Evolutionary conservation across 2,329 filamentous ascomycete genomes (phyloP).

Genomic region (Thermochaetoides dissita): DNA sequence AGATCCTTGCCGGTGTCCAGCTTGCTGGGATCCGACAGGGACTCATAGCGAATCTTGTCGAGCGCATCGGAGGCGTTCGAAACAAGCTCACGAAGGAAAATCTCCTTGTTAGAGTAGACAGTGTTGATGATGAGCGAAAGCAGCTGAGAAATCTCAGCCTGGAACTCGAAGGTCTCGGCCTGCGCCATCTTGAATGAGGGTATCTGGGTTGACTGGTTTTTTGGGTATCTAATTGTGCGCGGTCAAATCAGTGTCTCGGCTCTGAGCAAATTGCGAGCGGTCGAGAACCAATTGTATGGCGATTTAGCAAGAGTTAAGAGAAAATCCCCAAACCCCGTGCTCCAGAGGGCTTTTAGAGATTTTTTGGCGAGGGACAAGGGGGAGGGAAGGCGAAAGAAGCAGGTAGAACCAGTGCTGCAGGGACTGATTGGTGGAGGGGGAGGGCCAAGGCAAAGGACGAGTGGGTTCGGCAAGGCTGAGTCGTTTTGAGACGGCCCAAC

Average conservation of each 20-base stretch:
- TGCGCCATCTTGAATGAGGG: slow-evolving; percentile 44
- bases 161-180: slow-evolving; percentile 95
- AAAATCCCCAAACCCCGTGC: background rate
- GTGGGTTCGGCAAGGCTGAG: too few species aligned
- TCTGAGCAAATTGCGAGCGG: background rate
- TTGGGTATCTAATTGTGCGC: slow-evolving; percentile 12
- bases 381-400: too few species aligned
- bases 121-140: slow-evolving; percentile 99
- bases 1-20: slow-evolving; percentile 96
- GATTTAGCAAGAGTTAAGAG: background rate
- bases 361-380: too few species aligned
- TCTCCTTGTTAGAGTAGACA: slow-evolving; percentile 99
- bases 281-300: background rate
- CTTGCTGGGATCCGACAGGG: slow-evolving; percentile 91
- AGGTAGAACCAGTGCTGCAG: too few species aligned
- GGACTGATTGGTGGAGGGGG: too few species aligned
- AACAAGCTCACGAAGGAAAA: slow-evolving; percentile 96
- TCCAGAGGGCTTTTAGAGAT: too few species aligned
- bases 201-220: slow-evolving; percentile 7
- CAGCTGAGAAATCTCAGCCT: slow-evolving; percentile 99
- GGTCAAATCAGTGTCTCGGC: slow-evolving; percentile 4
- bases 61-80: slow-evolving; percentile 98
- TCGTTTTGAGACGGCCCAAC: too few species aligned
- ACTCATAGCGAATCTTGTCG: slow-evolving; percentile 99
- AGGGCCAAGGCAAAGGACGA: too few species aligned